Percentiles rank a stretch among this genome's conserved stretches.
These are phyloP conservation scores for Globisporangium perplexum DNA, from an alignment of 352 stramenopile species.

Conservation along the genomic window DNA sequence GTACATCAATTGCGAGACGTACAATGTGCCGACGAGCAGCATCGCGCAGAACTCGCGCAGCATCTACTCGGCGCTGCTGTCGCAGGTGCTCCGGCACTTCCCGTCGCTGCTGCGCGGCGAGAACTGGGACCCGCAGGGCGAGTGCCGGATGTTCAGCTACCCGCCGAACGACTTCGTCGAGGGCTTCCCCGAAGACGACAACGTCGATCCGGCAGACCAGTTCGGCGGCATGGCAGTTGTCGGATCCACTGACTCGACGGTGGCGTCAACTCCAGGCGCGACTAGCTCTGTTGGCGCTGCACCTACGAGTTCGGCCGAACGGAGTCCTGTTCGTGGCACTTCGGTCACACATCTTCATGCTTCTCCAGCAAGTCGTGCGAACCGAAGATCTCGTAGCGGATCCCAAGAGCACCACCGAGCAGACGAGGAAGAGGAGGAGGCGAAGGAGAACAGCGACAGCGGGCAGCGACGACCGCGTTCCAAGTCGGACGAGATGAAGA, in stretches of 20 bases:
- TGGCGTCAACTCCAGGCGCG: background rate
- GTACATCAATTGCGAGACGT: conserved; percentile 75
- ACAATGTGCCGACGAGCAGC: conserved; percentile 73
- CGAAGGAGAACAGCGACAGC: background rate
- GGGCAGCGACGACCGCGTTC: background rate
- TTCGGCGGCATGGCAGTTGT: background rate
- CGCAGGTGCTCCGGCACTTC: conserved; percentile 58
- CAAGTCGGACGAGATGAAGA: conserved; percentile 16
- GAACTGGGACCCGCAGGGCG: conserved; percentile 16
- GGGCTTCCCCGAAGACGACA: conserved; percentile 19
- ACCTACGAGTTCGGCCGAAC: background rate
- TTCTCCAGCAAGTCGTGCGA: background rate
- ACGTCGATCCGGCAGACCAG: conserved; percentile 2
- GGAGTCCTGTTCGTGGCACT: background rate
- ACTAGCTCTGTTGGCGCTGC: background rate
- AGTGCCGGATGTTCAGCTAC: conserved; percentile 28
- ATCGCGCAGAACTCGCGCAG: conserved; percentile 83
- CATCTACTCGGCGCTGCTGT: conserved; percentile 51
- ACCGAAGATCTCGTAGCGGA: background rate
- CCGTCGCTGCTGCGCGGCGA: conserved; percentile 32
- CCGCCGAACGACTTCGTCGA: conserved; percentile 51
- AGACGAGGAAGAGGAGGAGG: conserved; percentile 1
- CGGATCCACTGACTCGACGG: background rate
- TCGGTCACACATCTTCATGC: background rate
- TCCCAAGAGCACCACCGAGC: background rate